Conservation (phyloP, 352 stramenopile species). For the Paralagenidium karlingii region DNA sequence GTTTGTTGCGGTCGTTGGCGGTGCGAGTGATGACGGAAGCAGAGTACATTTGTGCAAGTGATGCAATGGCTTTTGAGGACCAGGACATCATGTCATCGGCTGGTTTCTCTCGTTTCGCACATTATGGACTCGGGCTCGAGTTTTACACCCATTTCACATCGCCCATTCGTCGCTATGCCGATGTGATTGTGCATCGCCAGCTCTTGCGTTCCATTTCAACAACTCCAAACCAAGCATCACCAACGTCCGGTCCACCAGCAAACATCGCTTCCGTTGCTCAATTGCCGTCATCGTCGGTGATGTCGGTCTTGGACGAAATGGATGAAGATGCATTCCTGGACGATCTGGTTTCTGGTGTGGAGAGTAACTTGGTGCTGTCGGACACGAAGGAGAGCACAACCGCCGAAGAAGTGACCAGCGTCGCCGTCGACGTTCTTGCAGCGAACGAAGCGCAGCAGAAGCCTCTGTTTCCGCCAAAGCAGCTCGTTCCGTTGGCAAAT, state of each 20-base stretch:
- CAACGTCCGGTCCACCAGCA: constrained; percentile 7
- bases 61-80: constrained; percentile 25
- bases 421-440: neutral
- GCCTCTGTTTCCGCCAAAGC: constrained; percentile 27
- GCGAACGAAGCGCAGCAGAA: constrained; percentile 4
- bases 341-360: constrained; percentile 44
- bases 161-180: constrained; percentile 84
- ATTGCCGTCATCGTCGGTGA: constrained; percentile 28
- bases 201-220: constrained; percentile 45
- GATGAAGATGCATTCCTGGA: constrained; percentile 38
- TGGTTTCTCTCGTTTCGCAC: constrained; percentile 25
- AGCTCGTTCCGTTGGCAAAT: constrained; percentile 68
- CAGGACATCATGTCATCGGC: constrained; percentile 21
- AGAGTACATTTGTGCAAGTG: constrained; percentile 83
- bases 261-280: constrained; percentile 12
- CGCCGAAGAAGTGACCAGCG: neutral
- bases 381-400: constrained; percentile 1
- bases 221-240: neutral
- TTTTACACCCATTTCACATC: constrained; percentile 90
- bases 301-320: constrained; percentile 39
- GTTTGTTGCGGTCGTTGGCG: constrained; percentile 87
- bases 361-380: constrained; percentile 21
- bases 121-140: constrained; percentile 82
- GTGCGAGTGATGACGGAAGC: constrained; percentile 92
- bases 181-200: constrained; percentile 86